Evolutionary conservation across 2,329 filamentous ascomycete species (phyloP), one percentile per base, ranked within the genome.

Genomic region (Metarhizium guizhouense): DNA sequence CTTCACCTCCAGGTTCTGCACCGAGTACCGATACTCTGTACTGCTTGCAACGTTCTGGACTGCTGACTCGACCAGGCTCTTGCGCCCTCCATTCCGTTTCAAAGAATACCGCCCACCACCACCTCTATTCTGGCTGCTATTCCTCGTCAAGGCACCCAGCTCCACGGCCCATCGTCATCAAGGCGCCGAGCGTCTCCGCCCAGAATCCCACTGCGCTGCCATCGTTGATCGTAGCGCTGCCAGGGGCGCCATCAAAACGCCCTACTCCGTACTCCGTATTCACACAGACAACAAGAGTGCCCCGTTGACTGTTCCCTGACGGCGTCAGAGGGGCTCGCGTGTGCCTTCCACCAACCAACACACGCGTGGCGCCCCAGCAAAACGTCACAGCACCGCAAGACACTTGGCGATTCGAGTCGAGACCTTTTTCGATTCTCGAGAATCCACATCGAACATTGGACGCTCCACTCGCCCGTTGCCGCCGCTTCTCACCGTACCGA

Each of bases 341-440:
- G 52, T 32, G 34, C 49, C 32, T 47, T 54, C 52, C 45, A 43
- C 52, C 43, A 38, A 49, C 52, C 52, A 48, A 34, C 10, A 18
- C 32, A 11, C 36, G 5, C 47, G 51, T 54, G 54, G 58, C 56
- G 56, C 56, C 57, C 50, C 54, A 51, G 52, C 60, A 56, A 57
- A 57, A 62, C 60, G 59, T 62, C 60, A 62, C 60, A 55, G 59
- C 54, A 43, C 59, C 56, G 54, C 55, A 55, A 55, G 53, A 36
- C 40, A 49, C 56, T 58, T 60, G 60, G 57, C 60, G 53, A 38
- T 47, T 29, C 29, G 56, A 53, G 58, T 61, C 59, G 51, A 61
- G 59, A 62, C 47, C 47, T 30, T 18, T 34, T 18, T 34, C 34
- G 54, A 56, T 47, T 50, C 50, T 49, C 36, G 3, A 50, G 25